Base-by-base conservation (phyloP, 2,329 filamentous ascomycete genomes). In the Mycosphaerella arachidis region DNA sequence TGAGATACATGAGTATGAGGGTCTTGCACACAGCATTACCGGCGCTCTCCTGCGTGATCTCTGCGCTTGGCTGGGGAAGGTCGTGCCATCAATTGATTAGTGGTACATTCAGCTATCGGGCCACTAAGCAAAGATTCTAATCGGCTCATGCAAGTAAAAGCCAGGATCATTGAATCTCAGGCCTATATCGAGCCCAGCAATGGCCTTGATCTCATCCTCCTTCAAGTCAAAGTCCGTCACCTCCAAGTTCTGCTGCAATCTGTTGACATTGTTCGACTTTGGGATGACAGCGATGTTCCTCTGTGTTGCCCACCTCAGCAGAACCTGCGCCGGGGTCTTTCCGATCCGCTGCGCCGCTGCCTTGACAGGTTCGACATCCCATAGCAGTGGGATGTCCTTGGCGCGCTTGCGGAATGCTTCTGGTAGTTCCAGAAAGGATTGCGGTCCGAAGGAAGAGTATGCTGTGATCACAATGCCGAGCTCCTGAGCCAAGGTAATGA, bases 1-100 rank as follows among this genome's bases (percentile, higher is more conserved):
- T 35, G 74, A 74, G 24, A 64, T 75, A 20, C 72, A 78, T 54
- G 77, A 78, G 62, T 82, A 81, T 66, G 75, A 80, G 50, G 77
- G 76, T 0, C 70, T 81, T 70, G 77, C 74, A 0, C 79, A 82
- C 72, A 70, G 71, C 10, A 73, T 78, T 31, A 70, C 65, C 53
- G 75, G 74, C 7, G 63, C 71, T 6, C 73, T 80, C 66, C 65
- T 82, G 58, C 71, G 74, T 59, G 78, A 81, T 68, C 63, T 82
- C 56, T 77, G 76, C 64, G 58, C 55, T 8, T 80, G 74, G 73
- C 60, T 75, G 58, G 69, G 77, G 61, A 70, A 58, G 55, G 71
- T 75, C 9, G 65, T 79, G 29, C 76, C 76, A 13, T 18, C 35
- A 7, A 33, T 52, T 7, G 57, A 53, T 9, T 40, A 40, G 37